A percentile compares a stretch with the other conserved stretches of the same genome.
Conservation (phyloP, 768 basidiomycete species). For the Lentinula edodes region DNA sequence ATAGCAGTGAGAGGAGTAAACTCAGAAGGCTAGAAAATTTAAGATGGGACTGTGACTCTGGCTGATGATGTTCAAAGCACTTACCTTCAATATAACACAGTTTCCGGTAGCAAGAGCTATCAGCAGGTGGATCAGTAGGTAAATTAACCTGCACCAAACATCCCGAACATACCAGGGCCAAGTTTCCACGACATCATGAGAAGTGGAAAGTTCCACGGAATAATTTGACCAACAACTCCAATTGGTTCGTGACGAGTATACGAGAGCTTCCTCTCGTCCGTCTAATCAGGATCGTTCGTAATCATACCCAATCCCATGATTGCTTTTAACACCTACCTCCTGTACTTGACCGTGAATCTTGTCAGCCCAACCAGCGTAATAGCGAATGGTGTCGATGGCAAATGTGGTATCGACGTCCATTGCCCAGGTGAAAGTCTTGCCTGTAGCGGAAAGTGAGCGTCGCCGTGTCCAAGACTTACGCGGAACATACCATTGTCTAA, state of each 20-base stretch:
- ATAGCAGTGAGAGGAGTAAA: constrained; percentile 53
- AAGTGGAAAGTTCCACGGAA: constrained; percentile 8
- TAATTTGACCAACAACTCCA: constrained; percentile 50
- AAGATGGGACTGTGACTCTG: neutral
- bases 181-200: constrained; percentile 55
- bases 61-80: neutral
- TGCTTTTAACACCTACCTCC: constrained; percentile 10
- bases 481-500: constrained; percentile 30
- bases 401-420: constrained; percentile 11
- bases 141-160: constrained; percentile 24
- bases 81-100: constrained; percentile 38
- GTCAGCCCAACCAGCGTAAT: constrained; percentile 53
- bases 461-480: neutral
- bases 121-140: constrained; percentile 41
- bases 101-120: constrained; percentile 57
- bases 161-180: constrained; percentile 30
- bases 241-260: constrained; percentile 63
- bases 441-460: constrained; percentile 4
- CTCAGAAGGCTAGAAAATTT: constrained; percentile 42
- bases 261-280: constrained; percentile 34
- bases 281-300: neutral
- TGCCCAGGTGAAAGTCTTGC: constrained; percentile 18
- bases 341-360: constrained; percentile 45
- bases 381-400: constrained; percentile 29
- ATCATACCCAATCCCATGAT: neutral